These are phyloP conservation scores for Didymella pinodella DNA, from an alignment of 2,329 filamentous ascomycete species.

Conservation along the genomic window DNA sequence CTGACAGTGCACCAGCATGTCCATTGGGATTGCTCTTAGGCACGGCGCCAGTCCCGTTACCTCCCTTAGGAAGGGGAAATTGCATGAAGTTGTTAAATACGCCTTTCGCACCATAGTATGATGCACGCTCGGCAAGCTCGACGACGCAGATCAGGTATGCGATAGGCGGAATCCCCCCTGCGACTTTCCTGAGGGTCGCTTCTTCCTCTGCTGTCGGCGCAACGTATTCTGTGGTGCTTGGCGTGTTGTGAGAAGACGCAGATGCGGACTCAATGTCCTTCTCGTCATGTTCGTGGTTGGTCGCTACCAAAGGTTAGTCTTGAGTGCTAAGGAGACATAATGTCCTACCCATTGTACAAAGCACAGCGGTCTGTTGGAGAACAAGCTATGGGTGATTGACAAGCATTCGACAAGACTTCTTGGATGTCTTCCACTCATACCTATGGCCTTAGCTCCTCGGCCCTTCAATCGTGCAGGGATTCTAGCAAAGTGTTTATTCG, in stretches of 20 bases:
- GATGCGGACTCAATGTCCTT: slow-evolving; percentile 16
- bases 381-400: slow-evolving; percentile 8
- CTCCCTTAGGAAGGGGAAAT: slow-evolving; percentile 61
- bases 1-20: slow-evolving; percentile 61
- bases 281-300: neutral
- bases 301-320: neutral
- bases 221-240: slow-evolving; percentile 7
- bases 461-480: neutral
- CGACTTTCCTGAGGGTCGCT: slow-evolving; percentile 57
- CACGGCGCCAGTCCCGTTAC: slow-evolving; percentile 48
- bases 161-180: slow-evolving; percentile 60
- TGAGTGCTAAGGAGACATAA: too few relatives aligned
- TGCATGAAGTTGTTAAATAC: slow-evolving; percentile 70
- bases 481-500: neutral
- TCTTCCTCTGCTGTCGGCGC: slow-evolving; percentile 59
- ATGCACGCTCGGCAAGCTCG: slow-evolving; percentile 68
- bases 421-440: slow-evolving; percentile 15
- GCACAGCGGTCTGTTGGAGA: neutral
- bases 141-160: slow-evolving; percentile 67
- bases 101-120: slow-evolving; percentile 65
- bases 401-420: slow-evolving; percentile 20
- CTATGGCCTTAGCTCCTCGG: slow-evolving; percentile 5
- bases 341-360: slow-evolving; percentile 6
- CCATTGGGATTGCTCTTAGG: slow-evolving; percentile 42
- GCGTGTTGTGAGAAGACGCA: slow-evolving; percentile 11